Base-by-base conservation (phyloP, 768 basidiomycete species). In the Zangia roseola region DNA sequence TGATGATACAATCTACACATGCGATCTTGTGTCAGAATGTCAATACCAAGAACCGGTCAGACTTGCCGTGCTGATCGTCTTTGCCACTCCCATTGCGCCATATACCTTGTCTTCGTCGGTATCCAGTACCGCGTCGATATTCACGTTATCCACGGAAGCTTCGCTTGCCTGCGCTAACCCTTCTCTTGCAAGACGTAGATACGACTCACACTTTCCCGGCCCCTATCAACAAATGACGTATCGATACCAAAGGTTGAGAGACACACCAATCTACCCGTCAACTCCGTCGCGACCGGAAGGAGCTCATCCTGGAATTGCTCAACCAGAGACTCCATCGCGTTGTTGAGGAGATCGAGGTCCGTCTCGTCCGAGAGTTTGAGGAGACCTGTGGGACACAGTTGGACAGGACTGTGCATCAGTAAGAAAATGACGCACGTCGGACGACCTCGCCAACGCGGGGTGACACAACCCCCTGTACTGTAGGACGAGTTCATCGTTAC, bases 321-420 rank as follows among this genome's bases (percentile, higher is more conserved):
- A 14, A 94, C 92, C 81, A 94, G 85, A 21, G 82, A 80, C 59
- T 91, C 88, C 85, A 92, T 91, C 59, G 86, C 81, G 52, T 73
- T 75, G 60, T 90, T 91, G 47, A 94, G 74, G 40, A 90, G 78
- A 63, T 94, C 91, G 37, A 95, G 71, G 64, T 94, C 92, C 38
- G 90, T 91, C 69, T 94, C 89, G 63, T 93, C 88, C n/a, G 88
- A 83, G 37, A 95, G 76, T 65, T 90, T 91, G 58, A 94, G 78
- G n/a, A 94, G 73, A 63, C 88, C 90, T 90, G 52, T 13, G 5
- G 44, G n/a, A 1, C 24, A 47, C 50, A 16, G 16, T 16, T 31
- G 31, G 14, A 31, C 31, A 14, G 13, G 7, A 31, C 31, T 6
- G 6, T 14, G 31, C 14, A 31, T 14, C 7, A 31, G 14, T 16